Evolutionary conservation across 2,329 filamentous ascomycete species (phyloP).

Genomic region (Diaporthe sp.): DNA sequence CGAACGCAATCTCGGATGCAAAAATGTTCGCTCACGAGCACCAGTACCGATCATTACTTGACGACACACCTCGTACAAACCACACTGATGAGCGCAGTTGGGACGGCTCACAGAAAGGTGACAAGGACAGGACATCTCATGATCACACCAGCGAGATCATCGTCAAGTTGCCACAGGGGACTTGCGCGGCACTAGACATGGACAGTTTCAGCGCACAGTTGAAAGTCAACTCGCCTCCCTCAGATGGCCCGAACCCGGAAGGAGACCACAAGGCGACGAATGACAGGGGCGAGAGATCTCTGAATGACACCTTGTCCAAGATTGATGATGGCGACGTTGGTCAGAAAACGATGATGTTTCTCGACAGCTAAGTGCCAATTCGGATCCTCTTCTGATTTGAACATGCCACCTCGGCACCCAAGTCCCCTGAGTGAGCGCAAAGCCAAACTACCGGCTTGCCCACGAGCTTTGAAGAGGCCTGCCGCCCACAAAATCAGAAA

Average conservation of each 20-base stretch:
- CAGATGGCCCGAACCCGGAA: neutral
- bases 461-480: neutral
- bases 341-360: neutral
- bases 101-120: neutral
- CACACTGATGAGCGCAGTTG: neutral
- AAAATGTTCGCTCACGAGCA: neutral
- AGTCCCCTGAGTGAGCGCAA: neutral
- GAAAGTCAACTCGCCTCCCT: neutral
- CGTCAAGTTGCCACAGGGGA: neutral
- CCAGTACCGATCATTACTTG: neutral
- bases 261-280: neutral
- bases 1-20: too few species aligned
- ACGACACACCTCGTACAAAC: neutral
- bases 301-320: neutral
- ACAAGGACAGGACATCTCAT: neutral
- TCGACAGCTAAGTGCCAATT: neutral
- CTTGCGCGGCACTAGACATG: neutral
- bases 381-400: neutral
- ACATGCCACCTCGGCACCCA: neutral
- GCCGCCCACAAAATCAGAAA: neutral
- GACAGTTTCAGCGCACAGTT: conserved; percentile 3
- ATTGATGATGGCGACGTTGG: neutral
- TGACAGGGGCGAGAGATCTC: neutral
- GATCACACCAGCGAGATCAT: neutral
- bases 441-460: neutral